Percentiles rank a stretch among this genome's conserved stretches.
These are phyloP conservation scores for Leishmania arabica DNA, from an alignment of 208 protist genomes.

Conservation along the genomic window DNA sequence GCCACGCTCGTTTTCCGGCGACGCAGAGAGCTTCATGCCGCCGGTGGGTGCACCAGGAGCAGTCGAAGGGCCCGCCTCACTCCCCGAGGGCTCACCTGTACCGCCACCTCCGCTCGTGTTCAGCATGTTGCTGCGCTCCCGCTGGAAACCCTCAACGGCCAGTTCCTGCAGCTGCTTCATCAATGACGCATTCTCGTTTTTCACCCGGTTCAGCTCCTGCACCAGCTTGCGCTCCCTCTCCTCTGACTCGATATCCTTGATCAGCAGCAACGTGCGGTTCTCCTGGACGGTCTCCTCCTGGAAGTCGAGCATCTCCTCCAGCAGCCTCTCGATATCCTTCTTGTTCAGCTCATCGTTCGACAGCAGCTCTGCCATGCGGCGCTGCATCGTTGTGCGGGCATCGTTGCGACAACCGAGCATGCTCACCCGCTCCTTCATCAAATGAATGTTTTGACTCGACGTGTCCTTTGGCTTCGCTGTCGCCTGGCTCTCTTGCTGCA, in stretches of 20 bases:
- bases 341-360: conserved; percentile 40
- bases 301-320: conserved; percentile 76
- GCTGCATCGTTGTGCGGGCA: conserved; percentile 46
- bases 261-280: conserved; percentile 46
- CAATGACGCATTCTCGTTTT: conserved; percentile 39
- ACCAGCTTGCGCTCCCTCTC: conserved; percentile 46
- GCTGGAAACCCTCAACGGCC: conserved; percentile 30
- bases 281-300: conserved; percentile 68
- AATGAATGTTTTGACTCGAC: conserved; percentile 24
- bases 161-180: conserved; percentile 41
- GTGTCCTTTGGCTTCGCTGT: conserved; percentile 32
- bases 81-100: not conserved
- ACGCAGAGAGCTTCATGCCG: not conserved
- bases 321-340: conserved; percentile 52
- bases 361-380: conserved; percentile 55
- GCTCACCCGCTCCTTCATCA: conserved; percentile 36
- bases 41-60: not conserved
- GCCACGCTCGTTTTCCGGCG: not conserved
- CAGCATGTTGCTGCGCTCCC: conserved; percentile 15
- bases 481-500: conserved; percentile 47
- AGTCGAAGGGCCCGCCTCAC: not conserved
- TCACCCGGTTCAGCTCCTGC: conserved; percentile 28
- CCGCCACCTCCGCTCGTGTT: not conserved
- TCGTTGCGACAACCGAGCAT: conserved; percentile 30
- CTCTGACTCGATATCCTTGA: conserved; percentile 60